Conservation (phyloP, 225 moss, liverwort and hornwort species). For the Lunularia cruciata region DNA sequence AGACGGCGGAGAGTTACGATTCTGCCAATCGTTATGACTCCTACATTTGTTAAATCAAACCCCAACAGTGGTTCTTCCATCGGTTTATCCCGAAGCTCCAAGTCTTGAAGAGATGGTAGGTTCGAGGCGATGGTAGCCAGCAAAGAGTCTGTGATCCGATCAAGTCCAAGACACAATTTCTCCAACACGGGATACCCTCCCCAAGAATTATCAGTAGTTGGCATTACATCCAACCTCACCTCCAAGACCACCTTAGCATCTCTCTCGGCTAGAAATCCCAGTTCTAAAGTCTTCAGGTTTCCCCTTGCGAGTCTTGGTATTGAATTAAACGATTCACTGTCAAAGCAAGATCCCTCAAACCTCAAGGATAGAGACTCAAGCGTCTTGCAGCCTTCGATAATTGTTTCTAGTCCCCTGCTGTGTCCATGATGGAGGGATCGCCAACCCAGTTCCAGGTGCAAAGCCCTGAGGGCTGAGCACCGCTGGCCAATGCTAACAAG, state of each 20-base stretch:
- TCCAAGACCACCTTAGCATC: constrained; percentile 73
- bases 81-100: constrained; percentile 86
- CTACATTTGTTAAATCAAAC: constrained; percentile 81
- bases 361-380: constrained; percentile 73
- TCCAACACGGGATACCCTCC: constrained; percentile 46
- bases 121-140: constrained; percentile 55
- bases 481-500: constrained; percentile 42
- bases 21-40: constrained; percentile 73
- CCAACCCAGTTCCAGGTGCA: constrained; percentile 91
- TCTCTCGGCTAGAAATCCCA: constrained; percentile 85
- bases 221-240: constrained; percentile 29
- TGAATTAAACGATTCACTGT: constrained; percentile 72
- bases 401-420: constrained; percentile 74
- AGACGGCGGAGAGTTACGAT: constrained; percentile 62
- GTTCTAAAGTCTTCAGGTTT: constrained; percentile 63
- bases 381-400: constrained; percentile 65
- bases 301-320: constrained; percentile 70
- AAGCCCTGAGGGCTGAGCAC: constrained; percentile 42
- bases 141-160: constrained; percentile 83
- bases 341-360: constrained; percentile 78
- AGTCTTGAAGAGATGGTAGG: constrained; percentile 62
- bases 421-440: constrained; percentile 41
- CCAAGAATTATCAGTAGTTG: constrained; percentile 27
- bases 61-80: constrained; percentile 81
- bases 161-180: constrained; percentile 68